Base-by-base conservation (phyloP, 2,329 filamentous ascomycete genomes). In the Aspergillus chevalieri region DNA sequence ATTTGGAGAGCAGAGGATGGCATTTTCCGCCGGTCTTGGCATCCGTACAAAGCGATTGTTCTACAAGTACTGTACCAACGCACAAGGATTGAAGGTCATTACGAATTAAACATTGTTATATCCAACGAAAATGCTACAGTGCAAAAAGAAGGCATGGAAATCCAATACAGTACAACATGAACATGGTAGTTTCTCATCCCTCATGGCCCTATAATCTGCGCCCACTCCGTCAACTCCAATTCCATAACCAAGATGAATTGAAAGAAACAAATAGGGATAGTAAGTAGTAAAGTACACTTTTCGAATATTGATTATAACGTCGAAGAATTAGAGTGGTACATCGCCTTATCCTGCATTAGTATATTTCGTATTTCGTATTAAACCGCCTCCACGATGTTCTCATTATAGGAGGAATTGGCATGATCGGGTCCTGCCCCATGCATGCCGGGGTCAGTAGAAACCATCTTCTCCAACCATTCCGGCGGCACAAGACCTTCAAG, bases 391-490 rank as follows among this genome's bases (percentile, higher is more conserved):
- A 65, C 63, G 17, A 64, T 52, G 33, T 57, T 57, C 45, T 56
- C 62, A 44, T 69, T 65, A 6, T 57, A 45, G 28, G 58, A 51
- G 8, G 58, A 46, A 45, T 52, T 61, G 10, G 59, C 55, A 62
- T 66, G 64, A 47, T 67, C 66, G 46, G 62, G 61, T 49, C 63
- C 63, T 15, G 64, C 56, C 57, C 64, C 65, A 51, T 69, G 64
- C 57, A 70, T 62, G 46, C 59, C 57, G 33, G 60, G 56, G 49
- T 63, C 65, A 26, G 57, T 58, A 33, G 67, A 55, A 30, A 70
- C 67, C 26, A 69, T 50, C 53, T 68, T 70, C 52, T 69, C 67
- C 51, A 70, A 53, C 46, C 69, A 66, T 38, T 70, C 67, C 0
- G 65, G 57, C 8, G 65, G 57, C 47, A 68, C 49, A 19, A 69